Base-by-base conservation (phyloP, 2,329 filamentous ascomycete species). In the Pseudogymnoascus sp. region DNA sequence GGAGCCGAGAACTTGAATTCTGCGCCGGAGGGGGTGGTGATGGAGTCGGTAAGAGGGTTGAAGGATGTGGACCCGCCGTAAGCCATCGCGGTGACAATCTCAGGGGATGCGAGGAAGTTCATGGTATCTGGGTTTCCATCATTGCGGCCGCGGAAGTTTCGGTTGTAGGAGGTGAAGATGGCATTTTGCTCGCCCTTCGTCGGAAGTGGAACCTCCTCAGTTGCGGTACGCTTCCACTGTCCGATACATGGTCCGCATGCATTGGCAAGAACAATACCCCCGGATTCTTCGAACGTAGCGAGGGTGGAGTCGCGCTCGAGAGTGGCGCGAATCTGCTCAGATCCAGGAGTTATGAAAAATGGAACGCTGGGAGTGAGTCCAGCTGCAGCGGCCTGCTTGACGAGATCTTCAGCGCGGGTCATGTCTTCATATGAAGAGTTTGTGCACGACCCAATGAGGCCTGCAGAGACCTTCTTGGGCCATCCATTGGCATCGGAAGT, bases 341-440 rank as follows among this genome's bases (percentile, higher is more conserved):
- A 96, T 41, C 95, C 95, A 1, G 95, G 95, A 0, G 95, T 97
- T 72, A 99, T 90, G 78, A 96, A 97, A 78, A 99, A 97, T 73
- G 93, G 89, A 2, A 91, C 86, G 71, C 89, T 91, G 40, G 95
- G 92, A 78, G 91, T 90, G 65, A 99, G 81, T 14, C 95, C 95
- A n/a, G 92, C 95, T 64, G 88, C 86, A 61, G 88, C 84, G 8
- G 95, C 95, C 76, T 97, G 93, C 76, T 93, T 93, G 64, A 98
- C 91, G 63, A 99, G 85, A 72, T 92, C 87, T 78, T 97, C 93
- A 12, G 93, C 91, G 66, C 93, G 89, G 37, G 93, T 96, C 95
- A 99, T 99, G 75, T 99, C 95, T 78, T 97, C 89, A 76, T 98
- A 99, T 2, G 95, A 98, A 75, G 91, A 96, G 83, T 99, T 99